Evolutionary conservation across 768 basidiomycete species (phyloP), one percentile per base, ranked within the genome.

Genomic region (Rhodocollybia butyracea): DNA sequence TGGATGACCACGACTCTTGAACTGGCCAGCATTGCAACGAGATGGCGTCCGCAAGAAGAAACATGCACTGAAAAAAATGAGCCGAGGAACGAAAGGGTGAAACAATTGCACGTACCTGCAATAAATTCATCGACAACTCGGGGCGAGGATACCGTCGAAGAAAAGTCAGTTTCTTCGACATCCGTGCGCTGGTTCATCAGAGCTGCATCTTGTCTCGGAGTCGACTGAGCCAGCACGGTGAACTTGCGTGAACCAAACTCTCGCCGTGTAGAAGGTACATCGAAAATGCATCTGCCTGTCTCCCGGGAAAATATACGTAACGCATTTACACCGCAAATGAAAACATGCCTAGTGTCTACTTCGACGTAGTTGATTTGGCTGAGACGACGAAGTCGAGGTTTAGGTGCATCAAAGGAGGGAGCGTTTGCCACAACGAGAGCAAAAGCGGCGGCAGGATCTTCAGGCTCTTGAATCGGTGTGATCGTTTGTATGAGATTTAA

Each of bases 351-450:
- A 41, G 74, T 70, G 52, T 76, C 78, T 54, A 91, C 67, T 60
- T 91, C 89, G 31, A 90, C 86, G 58, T 89, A 90, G 51, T 73
- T 73, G 53, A 88, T 74, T 11, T 67, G 59, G 3, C 74, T 78
- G 17, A 80, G 66, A 7, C 40, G 2, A 47, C 54, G 15, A 29
- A 53, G 51, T 32, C 38, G 26, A 15, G 51, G 51, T 5, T n/a
- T 5, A 27, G 51, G 27, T 3, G 39, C 39, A 32, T 30, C 39
- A 32, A 39, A 46, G 47, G 42, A 12, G 22, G 42, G 32, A 19
- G 51, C 43, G 21, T 27, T 50, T 32, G 43, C 42, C 8, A 30
- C 3, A 6, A 52, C 43, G 3, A 54, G 22, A 24, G 46, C 51
- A 21, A 51, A 51, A 6, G 38, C 39, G 15, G 34, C 29, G 4